Percentiles rank a stretch among this genome's conserved stretches.
Conservation (phyloP, 1,284 basidiomycete species). For the Stygiomarasmius scandens region DNA sequence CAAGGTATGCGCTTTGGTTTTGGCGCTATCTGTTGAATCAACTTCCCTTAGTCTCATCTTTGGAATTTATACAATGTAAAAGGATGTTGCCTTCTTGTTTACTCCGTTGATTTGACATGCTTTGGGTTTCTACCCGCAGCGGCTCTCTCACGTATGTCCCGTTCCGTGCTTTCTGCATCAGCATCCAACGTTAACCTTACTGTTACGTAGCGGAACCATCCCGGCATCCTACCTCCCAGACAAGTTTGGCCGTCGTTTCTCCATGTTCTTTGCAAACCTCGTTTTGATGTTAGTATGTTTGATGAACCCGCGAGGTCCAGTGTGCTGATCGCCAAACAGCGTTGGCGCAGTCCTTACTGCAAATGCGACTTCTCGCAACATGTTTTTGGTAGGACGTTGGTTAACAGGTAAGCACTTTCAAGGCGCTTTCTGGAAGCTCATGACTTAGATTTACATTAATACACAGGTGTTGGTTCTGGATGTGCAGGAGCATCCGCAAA, state of each 20-base stretch:
- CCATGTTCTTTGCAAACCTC: slow-evolving; percentile 54
- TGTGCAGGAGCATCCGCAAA: slow-evolving; percentile 52
- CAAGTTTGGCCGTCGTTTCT: slow-evolving; percentile 51
- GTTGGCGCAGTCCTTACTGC: slow-evolving; percentile 51
- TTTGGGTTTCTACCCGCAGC: slow-evolving; percentile 22
- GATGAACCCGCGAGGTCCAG: slow-evolving; percentile 1
- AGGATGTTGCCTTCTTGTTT: slow-evolving; percentile 12
- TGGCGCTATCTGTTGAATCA: slow-evolving; percentile 5
- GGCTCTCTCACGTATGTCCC: slow-evolving; percentile 40
- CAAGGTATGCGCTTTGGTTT: slow-evolving; percentile 33
- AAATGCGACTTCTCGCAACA: slow-evolving; percentile 40
- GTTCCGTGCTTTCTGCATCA: background rate
- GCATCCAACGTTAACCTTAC: too few relatives aligned
- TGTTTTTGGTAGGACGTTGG: slow-evolving; percentile 46
- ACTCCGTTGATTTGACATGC: background rate
- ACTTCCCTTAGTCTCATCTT: slow-evolving; percentile 48
- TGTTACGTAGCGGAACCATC: slow-evolving; percentile 40
- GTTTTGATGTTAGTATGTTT: slow-evolving; percentile 42
- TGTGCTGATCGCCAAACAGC: slow-evolving; percentile 24
- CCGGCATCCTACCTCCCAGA: slow-evolving; percentile 54
- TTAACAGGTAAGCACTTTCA: slow-evolving; percentile 40
- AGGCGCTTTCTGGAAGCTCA: background rate
- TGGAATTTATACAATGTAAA: slow-evolving; percentile 56
- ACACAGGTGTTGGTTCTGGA: slow-evolving; percentile 38
- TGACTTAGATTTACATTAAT: background rate